These are phyloP conservation scores for Lentithecium fluviatile DNA, from an alignment of 495 filamentous ascomycete genomes.

Conservation along the genomic window DNA sequence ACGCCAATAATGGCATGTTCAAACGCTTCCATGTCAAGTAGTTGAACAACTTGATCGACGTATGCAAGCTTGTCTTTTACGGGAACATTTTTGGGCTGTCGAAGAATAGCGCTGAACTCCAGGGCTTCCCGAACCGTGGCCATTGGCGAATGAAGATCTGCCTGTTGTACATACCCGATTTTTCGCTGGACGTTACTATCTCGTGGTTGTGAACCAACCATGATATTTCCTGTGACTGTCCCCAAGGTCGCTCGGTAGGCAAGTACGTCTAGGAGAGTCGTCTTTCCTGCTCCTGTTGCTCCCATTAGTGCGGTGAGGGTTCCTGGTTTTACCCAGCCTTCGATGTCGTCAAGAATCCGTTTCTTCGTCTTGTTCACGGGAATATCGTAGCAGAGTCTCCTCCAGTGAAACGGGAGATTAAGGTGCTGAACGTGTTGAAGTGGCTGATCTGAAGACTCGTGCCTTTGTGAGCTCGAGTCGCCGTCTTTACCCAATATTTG, in stretches of 20 bases:
- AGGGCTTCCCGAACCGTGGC: constrained; percentile 2
- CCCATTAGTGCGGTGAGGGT: constrained; percentile 6
- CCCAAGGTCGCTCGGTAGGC: background rate
- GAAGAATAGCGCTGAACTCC: background rate
- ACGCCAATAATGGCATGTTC: background rate
- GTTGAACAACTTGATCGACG: background rate
- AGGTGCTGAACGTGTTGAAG: too few species aligned
- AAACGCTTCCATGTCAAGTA: constrained; percentile 4
- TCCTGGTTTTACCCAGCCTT: background rate
- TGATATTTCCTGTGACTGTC: background rate
- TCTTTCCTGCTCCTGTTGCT: background rate
- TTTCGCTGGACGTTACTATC: background rate
- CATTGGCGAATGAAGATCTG: background rate
- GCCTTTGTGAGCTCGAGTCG: too few species aligned
- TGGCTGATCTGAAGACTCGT: too few species aligned
- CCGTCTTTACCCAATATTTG: too few species aligned
- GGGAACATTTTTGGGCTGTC: background rate
- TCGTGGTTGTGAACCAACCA: background rate
- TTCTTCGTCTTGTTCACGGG: background rate
- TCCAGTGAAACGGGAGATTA: background rate
- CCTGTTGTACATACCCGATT: background rate
- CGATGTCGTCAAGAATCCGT: background rate
- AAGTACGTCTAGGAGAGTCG: background rate
- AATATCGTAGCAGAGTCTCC: background rate
- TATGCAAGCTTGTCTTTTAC: background rate